Base-by-base conservation (phyloP, 2,329 filamentous ascomycete species). In the Zymoseptoria ardabiliae region DNA sequence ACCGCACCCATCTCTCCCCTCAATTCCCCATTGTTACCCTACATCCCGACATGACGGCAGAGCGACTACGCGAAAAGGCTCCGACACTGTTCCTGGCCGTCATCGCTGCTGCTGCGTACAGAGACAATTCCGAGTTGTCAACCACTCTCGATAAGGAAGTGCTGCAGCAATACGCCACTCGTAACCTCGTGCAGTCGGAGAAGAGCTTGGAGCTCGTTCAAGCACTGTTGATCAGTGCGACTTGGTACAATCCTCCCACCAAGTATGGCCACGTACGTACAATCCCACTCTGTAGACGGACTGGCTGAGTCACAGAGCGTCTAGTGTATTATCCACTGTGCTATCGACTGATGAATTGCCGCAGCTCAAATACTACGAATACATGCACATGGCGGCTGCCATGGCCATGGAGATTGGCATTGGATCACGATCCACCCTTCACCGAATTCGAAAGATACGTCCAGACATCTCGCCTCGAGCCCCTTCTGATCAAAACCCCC, bases 31-130 rank as follows among this genome's bases (percentile, higher is more conserved):
- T 81, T 1, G 82, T 89, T 19, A 77, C 87, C 23, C 85, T 89
- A 59, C 78, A 83, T 1, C 69, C 78, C 0, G 76, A 75, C 50
- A 81, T 78, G 51, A 82, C 82, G 2, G 81, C 79, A 4, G 75
- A 77, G 10, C 81, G 85, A 58, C 72, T 88, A 56, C 81, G 85
- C 53, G 76, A 76, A 63, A 74, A 78, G 1, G 86, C 83, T 68
- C 88, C 88, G 1, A 78, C 83, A 2, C 77, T 91, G 8, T 91
- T 91, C 68, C 78, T 89, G n/a, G 80, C 88, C 28, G 78, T 91
- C 66, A 82, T 91, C 73, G 82, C 86, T 0, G 85, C 83, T 2
- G 67, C 68, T 8, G 82, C 86, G 4, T 81, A 85, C 4, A 83
- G 82, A 9, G 82, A 86, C 63, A 76, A 76, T 81, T 58, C 67